Evolutionary conservation across 2,329 filamentous ascomycete genomes (phyloP).

Genomic region (Neofusicoccum parvum): DNA sequence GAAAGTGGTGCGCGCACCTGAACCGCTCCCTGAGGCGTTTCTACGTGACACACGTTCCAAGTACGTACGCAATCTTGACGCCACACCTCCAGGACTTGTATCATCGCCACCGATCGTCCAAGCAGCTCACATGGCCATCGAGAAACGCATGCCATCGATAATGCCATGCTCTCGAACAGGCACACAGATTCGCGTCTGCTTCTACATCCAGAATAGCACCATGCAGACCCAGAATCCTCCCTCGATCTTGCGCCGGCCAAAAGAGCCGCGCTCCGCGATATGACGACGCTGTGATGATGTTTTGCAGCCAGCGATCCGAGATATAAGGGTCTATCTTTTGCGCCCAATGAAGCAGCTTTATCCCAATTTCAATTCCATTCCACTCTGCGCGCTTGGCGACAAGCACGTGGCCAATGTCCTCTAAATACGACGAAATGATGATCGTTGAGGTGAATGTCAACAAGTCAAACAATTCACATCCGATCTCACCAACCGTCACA

Average conservation of each 20-base stretch:
- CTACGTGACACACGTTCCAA: background rate
- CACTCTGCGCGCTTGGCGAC: no score
- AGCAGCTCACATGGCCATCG: background rate
- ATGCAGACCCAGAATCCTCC: background rate
- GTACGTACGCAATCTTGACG: conserved; percentile 4
- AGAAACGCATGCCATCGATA: background rate
- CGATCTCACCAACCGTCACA: no score
- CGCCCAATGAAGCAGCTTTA: no score
- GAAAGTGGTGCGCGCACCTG: no score
- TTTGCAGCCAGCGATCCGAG: no score
- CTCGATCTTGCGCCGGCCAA: background rate
- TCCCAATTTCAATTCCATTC: no score
- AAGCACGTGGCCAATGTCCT: no score
- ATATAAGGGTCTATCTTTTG: no score
- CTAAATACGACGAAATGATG: no score
- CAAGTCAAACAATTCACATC: no score
- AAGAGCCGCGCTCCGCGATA: conserved; percentile 1
- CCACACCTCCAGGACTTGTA: background rate
- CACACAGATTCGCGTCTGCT: background rate
- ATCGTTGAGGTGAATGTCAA: no score
- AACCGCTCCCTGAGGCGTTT: no score
- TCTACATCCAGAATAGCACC: background rate
- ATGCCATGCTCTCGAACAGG: background rate
- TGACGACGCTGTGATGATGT: background rate
- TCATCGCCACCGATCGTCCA: background rate